A percentile compares a stretch with the other conserved stretches of the same genome.
phyloP scores from a whole-genome alignment of 257 asterid species.

The Oldenlandia corymbosa region DNA sequence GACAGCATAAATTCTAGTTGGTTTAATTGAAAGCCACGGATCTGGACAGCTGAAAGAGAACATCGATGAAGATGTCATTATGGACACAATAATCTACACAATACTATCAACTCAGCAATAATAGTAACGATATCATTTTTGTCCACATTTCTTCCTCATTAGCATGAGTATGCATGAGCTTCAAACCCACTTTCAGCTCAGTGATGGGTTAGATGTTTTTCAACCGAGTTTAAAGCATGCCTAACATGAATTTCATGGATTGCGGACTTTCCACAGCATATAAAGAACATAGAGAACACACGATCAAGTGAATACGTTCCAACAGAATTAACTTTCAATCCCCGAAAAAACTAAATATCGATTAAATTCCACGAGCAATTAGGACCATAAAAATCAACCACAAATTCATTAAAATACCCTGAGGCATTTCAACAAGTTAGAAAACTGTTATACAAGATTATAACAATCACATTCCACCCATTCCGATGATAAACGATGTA shows the following conservation, averaged over 20 bases:
- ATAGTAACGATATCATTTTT: neutral
- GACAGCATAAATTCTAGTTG: slow-evolving; percentile 31
- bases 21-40: slow-evolving; percentile 46
- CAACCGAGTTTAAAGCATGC: neutral
- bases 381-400: neutral
- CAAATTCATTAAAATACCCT: neutral
- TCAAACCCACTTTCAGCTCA: neutral
- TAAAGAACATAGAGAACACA: neutral
- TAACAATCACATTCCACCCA: neutral
- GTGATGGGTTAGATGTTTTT: neutral
- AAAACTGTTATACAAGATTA: neutral
- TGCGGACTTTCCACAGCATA: neutral
- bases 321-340: neutral
- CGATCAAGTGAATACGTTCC: neutral
- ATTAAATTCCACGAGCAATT: neutral
- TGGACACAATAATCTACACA: neutral
- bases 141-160: neutral
- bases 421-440: neutral
- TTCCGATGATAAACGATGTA: neutral
- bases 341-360: neutral
- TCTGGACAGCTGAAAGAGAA: slow-evolving; percentile 57
- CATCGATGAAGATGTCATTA: slow-evolving; percentile 24
- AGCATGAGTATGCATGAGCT: neutral
- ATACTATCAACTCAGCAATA: neutral
- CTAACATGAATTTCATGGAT: neutral